Percentiles rank a stretch among this genome's conserved stretches.
Evolutionary conservation across 768 basidiomycete genomes (phyloP).

Genomic region (Lactarius akahatsu): DNA sequence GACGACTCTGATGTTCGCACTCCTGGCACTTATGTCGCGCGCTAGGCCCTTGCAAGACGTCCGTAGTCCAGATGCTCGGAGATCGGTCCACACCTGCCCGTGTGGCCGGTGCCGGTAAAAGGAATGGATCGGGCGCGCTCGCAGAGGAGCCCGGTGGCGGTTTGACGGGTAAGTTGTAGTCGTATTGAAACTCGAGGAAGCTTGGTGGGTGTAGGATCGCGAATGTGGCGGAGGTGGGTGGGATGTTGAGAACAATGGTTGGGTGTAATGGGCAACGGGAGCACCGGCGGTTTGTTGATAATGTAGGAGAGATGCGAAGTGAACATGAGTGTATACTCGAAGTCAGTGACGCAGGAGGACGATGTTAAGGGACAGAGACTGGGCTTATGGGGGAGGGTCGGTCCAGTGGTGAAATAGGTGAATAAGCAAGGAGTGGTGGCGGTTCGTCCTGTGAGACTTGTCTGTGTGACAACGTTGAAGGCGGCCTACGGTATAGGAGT

Average conservation of each 20-base stretch:
- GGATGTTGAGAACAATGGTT: neutral
- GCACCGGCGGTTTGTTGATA: slow-evolving; percentile 9
- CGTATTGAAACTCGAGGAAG: neutral
- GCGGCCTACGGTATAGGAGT: neutral
- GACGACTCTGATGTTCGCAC: neutral
- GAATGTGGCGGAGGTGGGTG: neutral
- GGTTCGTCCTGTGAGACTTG: neutral
- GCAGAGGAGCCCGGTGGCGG: slow-evolving; percentile 15
- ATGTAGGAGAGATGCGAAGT: slow-evolving; percentile 14
- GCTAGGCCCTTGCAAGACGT: neutral
- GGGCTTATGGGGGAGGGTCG: neutral
- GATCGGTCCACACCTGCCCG: neutral
- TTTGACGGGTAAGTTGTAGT: slow-evolving; percentile 6
- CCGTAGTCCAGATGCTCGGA: slow-evolving; percentile 9
- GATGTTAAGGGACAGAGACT: neutral
- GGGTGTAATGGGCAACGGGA: neutral
- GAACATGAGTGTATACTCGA: slow-evolving; percentile 20
- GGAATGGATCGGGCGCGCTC: neutral
- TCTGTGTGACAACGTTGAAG: neutral
- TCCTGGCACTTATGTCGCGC: neutral
- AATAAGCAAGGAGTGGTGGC: neutral
- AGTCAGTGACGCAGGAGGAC: neutral
- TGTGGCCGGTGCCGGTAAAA: neutral
- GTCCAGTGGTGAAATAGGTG: slow-evolving; percentile 5
- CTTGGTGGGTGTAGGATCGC: neutral